phyloP scores from a whole-genome alignment of 768 basidiomycete genomes.

The Lactarius deliciosus region DNA sequence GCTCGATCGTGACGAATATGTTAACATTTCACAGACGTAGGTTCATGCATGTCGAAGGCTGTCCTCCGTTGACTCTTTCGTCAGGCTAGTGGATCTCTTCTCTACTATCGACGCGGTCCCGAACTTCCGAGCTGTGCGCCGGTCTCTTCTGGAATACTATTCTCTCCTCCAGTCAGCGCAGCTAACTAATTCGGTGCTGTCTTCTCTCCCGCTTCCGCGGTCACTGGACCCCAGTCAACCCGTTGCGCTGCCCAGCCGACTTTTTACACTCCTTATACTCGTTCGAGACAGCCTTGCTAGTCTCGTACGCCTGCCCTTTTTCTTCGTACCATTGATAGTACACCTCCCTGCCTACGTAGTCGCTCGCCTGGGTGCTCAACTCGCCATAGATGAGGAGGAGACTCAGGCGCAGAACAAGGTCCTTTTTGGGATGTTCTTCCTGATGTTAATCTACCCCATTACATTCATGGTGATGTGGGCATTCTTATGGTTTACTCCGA shows the following conservation, averaged over 20 bases:
- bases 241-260: slow-evolving; percentile 73
- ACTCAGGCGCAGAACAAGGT: slow-evolving; percentile 97
- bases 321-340: slow-evolving; percentile 79
- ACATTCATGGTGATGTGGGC: slow-evolving; percentile 87
- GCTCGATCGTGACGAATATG: slow-evolving; percentile 79
- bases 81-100: slow-evolving; percentile 86
- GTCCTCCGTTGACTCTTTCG: slow-evolving; percentile 16
- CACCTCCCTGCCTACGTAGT: slow-evolving; percentile 86
- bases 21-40: slow-evolving; percentile 87
- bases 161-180: slow-evolving; percentile 78
- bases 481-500: slow-evolving; percentile 68
- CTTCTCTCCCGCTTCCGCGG: slow-evolving; percentile 79
- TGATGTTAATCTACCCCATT: slow-evolving; percentile 77
- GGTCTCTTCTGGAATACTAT: slow-evolving; percentile 81
- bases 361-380: slow-evolving; percentile 67
- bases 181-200: slow-evolving; percentile 82
- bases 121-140: slow-evolving; percentile 60
- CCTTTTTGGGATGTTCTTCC: slow-evolving; percentile 74
- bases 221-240: slow-evolving; percentile 79
- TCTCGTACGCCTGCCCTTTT: slow-evolving; percentile 80
- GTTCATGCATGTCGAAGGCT: slow-evolving; percentile 34
- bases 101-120: slow-evolving; percentile 61
- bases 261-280: slow-evolving; percentile 76
- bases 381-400: slow-evolving; percentile 87
- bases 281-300: slow-evolving; percentile 73